Percentiles rank a stretch among this genome's conserved stretches.
Conservation (phyloP, 805 yeast species). For the Metschnikowia lochheadii region DNA sequence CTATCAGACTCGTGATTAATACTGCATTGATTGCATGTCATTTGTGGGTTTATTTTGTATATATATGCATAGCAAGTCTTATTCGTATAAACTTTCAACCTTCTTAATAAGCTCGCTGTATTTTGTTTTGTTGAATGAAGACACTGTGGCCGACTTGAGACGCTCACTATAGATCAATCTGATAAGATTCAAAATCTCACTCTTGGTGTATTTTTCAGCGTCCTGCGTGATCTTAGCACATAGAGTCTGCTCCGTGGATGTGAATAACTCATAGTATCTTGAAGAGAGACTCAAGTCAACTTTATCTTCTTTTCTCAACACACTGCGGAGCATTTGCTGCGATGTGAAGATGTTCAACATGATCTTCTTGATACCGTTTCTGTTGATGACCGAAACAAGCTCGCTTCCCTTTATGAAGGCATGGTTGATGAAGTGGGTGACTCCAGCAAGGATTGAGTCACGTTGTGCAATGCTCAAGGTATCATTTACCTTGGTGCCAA, state of each 20-base stretch:
- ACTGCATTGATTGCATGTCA: neutral
- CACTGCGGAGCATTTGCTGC: constrained; percentile 64
- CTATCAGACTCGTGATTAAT: constrained; percentile 8
- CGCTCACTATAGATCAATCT: constrained; percentile 50
- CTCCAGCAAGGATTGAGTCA: constrained; percentile 39
- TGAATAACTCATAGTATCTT: constrained; percentile 53
- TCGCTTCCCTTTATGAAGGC: constrained; percentile 51
- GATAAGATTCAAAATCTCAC: constrained; percentile 49
- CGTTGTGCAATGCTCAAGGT: constrained; percentile 30
- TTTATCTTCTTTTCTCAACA: constrained; percentile 47
- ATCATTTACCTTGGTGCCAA: constrained; percentile 40
- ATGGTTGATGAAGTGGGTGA: constrained; percentile 48
- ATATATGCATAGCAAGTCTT: neutral
- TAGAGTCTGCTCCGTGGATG: constrained; percentile 45
- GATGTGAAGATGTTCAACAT: constrained; percentile 58
- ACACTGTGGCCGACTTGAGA: constrained; percentile 36
- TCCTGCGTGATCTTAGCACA: constrained; percentile 35
- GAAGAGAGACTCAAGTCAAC: constrained; percentile 53
- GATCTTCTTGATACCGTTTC: constrained; percentile 56
- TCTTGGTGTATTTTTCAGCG: constrained; percentile 33
- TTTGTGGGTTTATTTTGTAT: neutral
- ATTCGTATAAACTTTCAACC: constrained; percentile 16
- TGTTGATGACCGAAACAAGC: constrained; percentile 47
- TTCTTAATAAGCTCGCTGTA: constrained; percentile 33
- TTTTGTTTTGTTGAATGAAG: constrained; percentile 36